Evolutionary conservation across 2,329 filamentous ascomycete genomes (phyloP), one percentile per base, ranked within the genome.

Genomic region (Scytalidium sp.): DNA sequence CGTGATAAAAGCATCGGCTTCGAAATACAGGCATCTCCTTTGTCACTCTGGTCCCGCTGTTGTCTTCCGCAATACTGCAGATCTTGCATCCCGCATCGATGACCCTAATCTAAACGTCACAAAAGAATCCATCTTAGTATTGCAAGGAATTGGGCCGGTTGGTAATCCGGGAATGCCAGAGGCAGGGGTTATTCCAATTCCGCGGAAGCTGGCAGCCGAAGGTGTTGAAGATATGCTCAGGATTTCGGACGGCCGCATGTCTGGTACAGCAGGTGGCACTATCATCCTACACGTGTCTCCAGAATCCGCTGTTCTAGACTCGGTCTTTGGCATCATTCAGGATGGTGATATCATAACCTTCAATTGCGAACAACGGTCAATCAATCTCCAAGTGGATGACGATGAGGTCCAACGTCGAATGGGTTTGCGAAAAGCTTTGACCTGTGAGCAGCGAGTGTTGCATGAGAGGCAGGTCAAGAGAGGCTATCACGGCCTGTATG

Each of bases 401-500:
- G 44, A 59, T 50, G 61, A 63, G 13, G 55, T 59, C 27, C n/a
- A 47, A 42, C 41, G 39, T 19, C 36, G 56, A 4, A 45, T 57
- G 10, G 39, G 3, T 7, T 50, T 52, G 54, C 62, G 15, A 59
- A 27, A 27, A 13, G 13, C 13, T 7, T 13, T 27, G 7, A n/a
- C 4, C 13, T 36, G n/a, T n/a, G 17, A n/a, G 11, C 13, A n/a
- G 32, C 13, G 61, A 45, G 52, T 57, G 27, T 57, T 50, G 10
- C 57, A 60, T 49, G n/a, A 56, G 50, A 43, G 57, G 48, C 8
- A 51, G 43, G 60, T 51, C 3, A 73, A 68, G 57, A 73, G 81
- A 56, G 82, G 81, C 0, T 85, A 85, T 64, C 66, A 77, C 1
- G 81, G 80, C 0, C 58, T 85, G 43, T 85, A 83, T 60, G 74